Percentiles rank a stretch among this genome's conserved stretches.
These are phyloP conservation scores for Monilinia vaccinii-corymbosi DNA, from an alignment of 2,329 filamentous ascomycete species.

Conservation along the genomic window DNA sequence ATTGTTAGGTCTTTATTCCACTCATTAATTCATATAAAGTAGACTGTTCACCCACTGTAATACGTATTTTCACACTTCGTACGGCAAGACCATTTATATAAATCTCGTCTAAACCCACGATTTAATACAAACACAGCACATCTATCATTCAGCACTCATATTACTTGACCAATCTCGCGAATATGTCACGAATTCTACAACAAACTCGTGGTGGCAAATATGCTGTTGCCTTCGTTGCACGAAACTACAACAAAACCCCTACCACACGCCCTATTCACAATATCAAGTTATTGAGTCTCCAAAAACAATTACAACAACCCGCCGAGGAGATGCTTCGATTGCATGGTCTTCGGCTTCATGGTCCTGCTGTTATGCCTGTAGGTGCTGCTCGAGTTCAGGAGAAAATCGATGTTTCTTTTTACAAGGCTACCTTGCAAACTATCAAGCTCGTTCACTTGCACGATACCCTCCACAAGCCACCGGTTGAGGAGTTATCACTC, in stretches of 20 bases:
- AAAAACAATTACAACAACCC: neutral
- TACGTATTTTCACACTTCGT: neutral
- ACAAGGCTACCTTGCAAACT: neutral
- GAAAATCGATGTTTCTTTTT: neutral
- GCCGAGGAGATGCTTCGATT: neutral
- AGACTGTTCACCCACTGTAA: neutral
- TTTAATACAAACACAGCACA: too few species aligned
- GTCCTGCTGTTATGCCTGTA: neutral
- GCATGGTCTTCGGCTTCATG: neutral
- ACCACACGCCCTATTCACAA: neutral
- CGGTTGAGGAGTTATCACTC: neutral
- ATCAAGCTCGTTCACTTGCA: neutral
- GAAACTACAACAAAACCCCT: neutral
- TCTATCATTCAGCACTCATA: neutral
- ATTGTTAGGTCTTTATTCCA: neutral
- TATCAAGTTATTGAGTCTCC: neutral
- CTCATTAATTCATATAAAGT: neutral
- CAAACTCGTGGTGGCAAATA: neutral
- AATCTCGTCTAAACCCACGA: neutral
- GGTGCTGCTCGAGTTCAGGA: neutral
- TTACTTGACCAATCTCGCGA: neutral
- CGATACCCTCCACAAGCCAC: neutral
- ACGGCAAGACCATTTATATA: neutral
- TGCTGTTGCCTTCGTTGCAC: neutral
- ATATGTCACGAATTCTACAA: neutral